Evolutionary conservation across 805 yeast genomes (phyloP).

Genomic region (Metschnikowia cerradonensis): DNA sequence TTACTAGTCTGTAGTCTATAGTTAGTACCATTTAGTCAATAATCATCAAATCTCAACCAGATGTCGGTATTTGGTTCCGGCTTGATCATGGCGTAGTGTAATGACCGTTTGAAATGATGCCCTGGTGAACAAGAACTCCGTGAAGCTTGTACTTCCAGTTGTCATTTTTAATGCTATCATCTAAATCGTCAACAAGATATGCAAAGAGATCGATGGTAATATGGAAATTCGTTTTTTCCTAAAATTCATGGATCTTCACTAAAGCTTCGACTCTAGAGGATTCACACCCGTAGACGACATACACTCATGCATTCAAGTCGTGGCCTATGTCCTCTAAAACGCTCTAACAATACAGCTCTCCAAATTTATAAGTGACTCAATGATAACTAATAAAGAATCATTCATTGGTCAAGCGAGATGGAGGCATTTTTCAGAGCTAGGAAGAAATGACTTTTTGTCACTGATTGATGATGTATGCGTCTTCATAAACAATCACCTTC

Average conservation of each 20-base stretch:
- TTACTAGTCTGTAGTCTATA: no score
- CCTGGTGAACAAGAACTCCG: slow-evolving; percentile 94
- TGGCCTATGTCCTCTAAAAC: no score
- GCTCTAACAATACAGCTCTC: no score
- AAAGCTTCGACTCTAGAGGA: slow-evolving; percentile 82
- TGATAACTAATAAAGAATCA: no score
- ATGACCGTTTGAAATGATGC: slow-evolving; percentile 94
- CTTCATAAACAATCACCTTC: no score
- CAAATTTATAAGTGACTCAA: no score
- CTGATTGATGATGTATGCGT: no score
- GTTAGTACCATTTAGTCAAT: slow-evolving; percentile 38
- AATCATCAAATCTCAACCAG: slow-evolving; percentile 94
- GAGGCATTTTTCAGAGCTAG: no score
- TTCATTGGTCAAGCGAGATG: no score
- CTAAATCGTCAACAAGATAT: slow-evolving; percentile 59
- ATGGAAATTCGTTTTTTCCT: slow-evolving; percentile 93
- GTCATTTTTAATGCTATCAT: slow-evolving; percentile 40
- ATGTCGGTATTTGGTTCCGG: slow-evolving; percentile 52
- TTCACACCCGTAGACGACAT: no score
- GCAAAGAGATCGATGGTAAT: slow-evolving; percentile 72
- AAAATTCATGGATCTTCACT: slow-evolving; percentile 83
- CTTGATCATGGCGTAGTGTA: slow-evolving; percentile 90
- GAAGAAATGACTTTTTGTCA: no score
- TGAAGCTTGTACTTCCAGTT: slow-evolving; percentile 80
- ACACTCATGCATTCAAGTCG: no score